Evolutionary conservation across 768 basidiomycete species (phyloP), one percentile per base, ranked within the genome.

Genomic region (Termitomyces titanicus): DNA sequence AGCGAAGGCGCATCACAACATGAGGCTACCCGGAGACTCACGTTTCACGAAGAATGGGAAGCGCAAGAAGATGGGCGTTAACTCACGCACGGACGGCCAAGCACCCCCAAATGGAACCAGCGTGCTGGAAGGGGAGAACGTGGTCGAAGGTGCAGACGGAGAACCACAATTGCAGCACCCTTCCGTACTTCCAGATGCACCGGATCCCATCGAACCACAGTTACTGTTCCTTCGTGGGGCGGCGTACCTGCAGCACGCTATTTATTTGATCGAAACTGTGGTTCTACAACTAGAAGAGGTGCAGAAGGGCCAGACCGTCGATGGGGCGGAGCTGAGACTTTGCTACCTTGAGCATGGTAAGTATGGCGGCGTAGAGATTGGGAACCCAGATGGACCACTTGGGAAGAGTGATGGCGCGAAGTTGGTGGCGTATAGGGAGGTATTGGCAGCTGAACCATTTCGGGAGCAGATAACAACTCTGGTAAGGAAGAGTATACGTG

Each of bases 201-300:
- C 93, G 0, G 89, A 93, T 54, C 90, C 94, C 35, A 84, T 94
- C 53, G 93, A 95, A 65, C 86, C 84, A 0, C 93, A 94, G 63
- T 73, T 90, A 22, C 71, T 92, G 29, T 95, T 95, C 72, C 74
- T 92, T 27, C 85, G 93, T 44, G 93, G 88, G 3, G 86, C 90
- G 3, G 85, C 92, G 3, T 87, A 90, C 69, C 78, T 94, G 3
- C 90, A 92, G 61, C 86, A 92, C 27, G 89, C 89, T 0, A 73
- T 92, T 4, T 75, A 78, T 65, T 72, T 91, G 27, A 86, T 94
- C 58, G 93, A 95, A 68, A 72, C 76, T 29, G 83, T 84, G 0
- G 79, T 92, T 5, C 71, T 94, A 57, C 72, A 78, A 54, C 73
- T 94, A 24, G 93, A 95, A 63, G 83, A 79, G 11, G 75, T 94